Evolutionary conservation across 768 basidiomycete genomes (phyloP).

Genomic region (Tubosaeta sp.): DNA sequence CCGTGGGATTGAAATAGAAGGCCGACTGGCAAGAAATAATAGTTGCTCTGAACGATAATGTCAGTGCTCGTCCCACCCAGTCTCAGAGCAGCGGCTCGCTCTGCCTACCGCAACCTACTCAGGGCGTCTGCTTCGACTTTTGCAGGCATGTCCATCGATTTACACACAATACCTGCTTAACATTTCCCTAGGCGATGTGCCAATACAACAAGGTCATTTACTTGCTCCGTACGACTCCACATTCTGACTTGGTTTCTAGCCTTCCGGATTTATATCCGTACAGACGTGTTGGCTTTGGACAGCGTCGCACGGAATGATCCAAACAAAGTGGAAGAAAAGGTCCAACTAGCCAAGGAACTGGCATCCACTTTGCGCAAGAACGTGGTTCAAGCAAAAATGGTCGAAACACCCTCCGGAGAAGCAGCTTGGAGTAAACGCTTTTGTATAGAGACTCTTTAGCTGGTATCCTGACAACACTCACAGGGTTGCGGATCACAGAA

Average conservation of each 20-base stretch:
- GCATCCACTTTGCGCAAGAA: conserved; percentile 74
- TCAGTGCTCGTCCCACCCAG: too few species aligned
- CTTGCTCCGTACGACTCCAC: background rate
- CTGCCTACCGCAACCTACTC: conserved; percentile 70
- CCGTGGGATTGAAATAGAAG: too few species aligned
- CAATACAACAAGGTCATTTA: conserved; percentile 44
- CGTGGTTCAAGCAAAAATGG: conserved; percentile 73
- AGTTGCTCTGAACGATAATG: too few species aligned
- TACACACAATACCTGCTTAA: background rate
- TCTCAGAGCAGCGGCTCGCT: conserved; percentile 61
- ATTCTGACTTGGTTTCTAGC: conserved; percentile 39
- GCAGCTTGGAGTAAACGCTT: conserved; percentile 56
- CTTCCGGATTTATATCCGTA: conserved; percentile 67
- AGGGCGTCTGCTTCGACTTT: conserved; percentile 68
- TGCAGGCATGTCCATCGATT: conserved; percentile 37
- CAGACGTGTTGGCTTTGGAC: conserved; percentile 43
- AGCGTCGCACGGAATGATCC: conserved; percentile 41
- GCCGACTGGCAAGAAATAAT: too few species aligned
- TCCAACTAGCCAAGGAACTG: conserved; percentile 62
- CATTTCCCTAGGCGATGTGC: conserved; percentile 46
- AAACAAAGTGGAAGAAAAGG: conserved; percentile 47
- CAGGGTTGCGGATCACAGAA: conserved; percentile 69
- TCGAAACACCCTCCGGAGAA: conserved; percentile 31
- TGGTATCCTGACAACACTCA: background rate
- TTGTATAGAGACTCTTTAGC: background rate